Base-by-base conservation (phyloP, 306 rosid genomes). In the Boehmeria nivea region DNA sequence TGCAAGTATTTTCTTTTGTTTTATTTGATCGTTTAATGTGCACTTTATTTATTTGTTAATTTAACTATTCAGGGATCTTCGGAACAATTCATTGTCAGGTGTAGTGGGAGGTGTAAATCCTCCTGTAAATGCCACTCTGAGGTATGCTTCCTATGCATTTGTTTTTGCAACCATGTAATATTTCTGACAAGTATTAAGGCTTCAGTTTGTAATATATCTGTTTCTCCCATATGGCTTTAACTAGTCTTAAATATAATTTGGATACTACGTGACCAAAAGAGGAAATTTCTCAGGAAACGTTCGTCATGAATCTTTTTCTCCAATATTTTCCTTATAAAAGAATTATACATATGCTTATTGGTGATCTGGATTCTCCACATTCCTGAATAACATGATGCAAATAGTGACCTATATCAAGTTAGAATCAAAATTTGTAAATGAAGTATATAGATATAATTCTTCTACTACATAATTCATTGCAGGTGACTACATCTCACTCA, bases 41-140 rank as follows among this genome's bases (percentile, higher is more conserved):
- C 43, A 42, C 14, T 70, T 59, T 46, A 37, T 22, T 42, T 31
- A 55, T 36, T 12, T 68, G 53, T 59, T 71, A 19, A 39, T 56
- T 60, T 33, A 49, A 66, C 6, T 18, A 37, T 65, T 72, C 80
- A 89, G 97, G 50, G 93, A 89, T 78, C 78, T 89, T 45, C 70
- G 60, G 39, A 81, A 85, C 78, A 89, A 89, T 70, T 60, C 57
- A 23, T 71, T 89, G 46, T 72, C 78, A 13, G 47, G 57, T 51
- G 38, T 78, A 44, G 49, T 12, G 37, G 95, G 78, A 68, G 59
- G 48, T 68, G 37, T 77, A 36, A 68, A 64, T 60, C 78, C 74
- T 54, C 87, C 84, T 1, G 53, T 15, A 67, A 85, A 85, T 68
- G 83, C 86, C 67, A 78, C 83, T 58, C 53, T 89, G 72, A 70